phyloP scores from a whole-genome alignment of 768 basidiomycete genomes.

The Paxillus rubicundulus region DNA sequence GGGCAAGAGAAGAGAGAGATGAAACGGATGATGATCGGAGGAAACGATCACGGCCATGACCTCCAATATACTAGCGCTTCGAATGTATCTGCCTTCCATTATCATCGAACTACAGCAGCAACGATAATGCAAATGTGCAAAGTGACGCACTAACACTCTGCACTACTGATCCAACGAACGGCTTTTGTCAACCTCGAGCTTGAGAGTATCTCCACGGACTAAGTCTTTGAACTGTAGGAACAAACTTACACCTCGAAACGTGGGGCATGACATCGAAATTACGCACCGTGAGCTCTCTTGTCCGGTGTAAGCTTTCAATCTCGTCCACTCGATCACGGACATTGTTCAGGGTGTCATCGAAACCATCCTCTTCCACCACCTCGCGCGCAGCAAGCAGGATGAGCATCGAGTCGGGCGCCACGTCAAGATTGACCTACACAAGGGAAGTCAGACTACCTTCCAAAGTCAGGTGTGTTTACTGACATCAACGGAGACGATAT shows the following conservation, averaged over 20 bases:
- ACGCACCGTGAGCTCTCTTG: slow-evolving; percentile 69
- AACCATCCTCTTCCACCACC: slow-evolving; percentile 71
- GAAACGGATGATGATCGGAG: slow-evolving; percentile 1
- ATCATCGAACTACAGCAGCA: background rate
- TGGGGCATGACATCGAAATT: background rate
- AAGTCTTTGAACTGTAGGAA: slow-evolving; percentile 42
- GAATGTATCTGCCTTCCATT: background rate
- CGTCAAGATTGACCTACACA: slow-evolving; percentile 65
- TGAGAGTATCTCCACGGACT: slow-evolving; percentile 39
- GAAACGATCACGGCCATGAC: slow-evolving; percentile 18
- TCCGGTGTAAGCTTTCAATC: slow-evolving; percentile 82
- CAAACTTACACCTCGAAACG: background rate
- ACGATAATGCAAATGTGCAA: background rate
- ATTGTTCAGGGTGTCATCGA: slow-evolving; percentile 71
- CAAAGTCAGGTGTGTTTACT: slow-evolving; percentile 20
- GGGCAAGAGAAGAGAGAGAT: slow-evolving; percentile 9
- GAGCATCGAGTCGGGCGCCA: slow-evolving; percentile 78
- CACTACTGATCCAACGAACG: background rate
- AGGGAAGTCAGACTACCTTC: background rate
- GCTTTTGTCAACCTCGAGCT: slow-evolving; percentile 58
- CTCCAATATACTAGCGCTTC: background rate
- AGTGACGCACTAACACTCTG: background rate
- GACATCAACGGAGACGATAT: slow-evolving; percentile 80
- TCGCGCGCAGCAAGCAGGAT: slow-evolving; percentile 70
- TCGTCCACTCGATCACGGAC: slow-evolving; percentile 79